Percentiles rank a stretch among this genome's conserved stretches.
Conservation (phyloP, 2,329 filamentous ascomycete species). For the Aureobasidium sp. region DNA sequence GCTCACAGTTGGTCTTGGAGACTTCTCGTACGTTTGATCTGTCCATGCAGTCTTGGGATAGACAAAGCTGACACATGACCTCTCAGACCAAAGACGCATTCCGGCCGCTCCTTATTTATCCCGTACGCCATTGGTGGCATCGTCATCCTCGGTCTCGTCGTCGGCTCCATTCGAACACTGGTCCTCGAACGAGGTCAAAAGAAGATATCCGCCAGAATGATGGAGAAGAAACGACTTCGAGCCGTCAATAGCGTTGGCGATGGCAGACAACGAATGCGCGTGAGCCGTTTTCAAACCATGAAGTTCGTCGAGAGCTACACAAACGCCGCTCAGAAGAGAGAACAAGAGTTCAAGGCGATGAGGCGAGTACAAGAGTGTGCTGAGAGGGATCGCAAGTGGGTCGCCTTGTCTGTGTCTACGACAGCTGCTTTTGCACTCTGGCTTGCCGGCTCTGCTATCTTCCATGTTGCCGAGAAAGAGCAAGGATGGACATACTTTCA, state of each 20-base stretch:
- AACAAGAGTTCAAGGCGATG: constrained; percentile 46
- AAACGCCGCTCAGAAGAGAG: constrained; percentile 32
- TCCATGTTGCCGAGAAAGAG: constrained; percentile 40
- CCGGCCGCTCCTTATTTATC: constrained; percentile 46
- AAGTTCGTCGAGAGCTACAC: constrained; percentile 38
- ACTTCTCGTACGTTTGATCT: constrained; percentile 30
- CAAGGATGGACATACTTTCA: constrained; percentile 47
- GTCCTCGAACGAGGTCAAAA: constrained; percentile 45
- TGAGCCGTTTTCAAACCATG: constrained; percentile 35
- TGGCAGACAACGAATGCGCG: constrained; percentile 35
- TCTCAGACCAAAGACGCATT: constrained; percentile 38
- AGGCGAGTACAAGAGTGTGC: constrained; percentile 38
- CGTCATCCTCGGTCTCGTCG: constrained; percentile 48
- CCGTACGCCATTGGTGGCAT: constrained; percentile 51
- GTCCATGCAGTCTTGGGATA: neutral
- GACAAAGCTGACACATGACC: neutral
- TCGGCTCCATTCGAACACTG: constrained; percentile 46
- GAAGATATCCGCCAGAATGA: constrained; percentile 44
- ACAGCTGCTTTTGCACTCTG: constrained; percentile 37
- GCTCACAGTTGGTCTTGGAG: constrained; percentile 49
- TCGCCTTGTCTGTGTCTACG: constrained; percentile 33
- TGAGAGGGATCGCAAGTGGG: constrained; percentile 36
- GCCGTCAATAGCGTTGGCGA: constrained; percentile 35
- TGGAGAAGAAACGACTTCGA: constrained; percentile 41
- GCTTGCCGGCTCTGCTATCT: constrained; percentile 46